Evolutionary conservation across 768 basidiomycete species (phyloP), one percentile per base, ranked within the genome.

Genomic region (Podaxis pistillaris): DNA sequence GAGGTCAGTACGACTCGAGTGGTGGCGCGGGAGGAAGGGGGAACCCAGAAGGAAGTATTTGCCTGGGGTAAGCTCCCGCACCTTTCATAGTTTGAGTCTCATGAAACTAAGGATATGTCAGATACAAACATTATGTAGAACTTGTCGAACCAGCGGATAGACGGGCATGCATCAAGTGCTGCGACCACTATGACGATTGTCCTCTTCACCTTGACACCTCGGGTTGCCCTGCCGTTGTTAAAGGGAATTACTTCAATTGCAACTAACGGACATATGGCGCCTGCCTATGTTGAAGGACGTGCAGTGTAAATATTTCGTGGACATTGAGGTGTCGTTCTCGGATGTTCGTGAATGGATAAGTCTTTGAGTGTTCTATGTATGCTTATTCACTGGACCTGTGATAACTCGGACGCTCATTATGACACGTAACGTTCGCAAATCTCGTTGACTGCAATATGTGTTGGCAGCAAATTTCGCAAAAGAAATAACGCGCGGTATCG

Each of bases 91-190:
- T 30, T 24, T 38, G n/a, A 12, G 15, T 6, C 40, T 40, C 33
- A 13, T 19, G 33, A 9, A 74, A 73, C 19, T 55, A 17, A 56
- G 17, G 17, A n/a, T 47, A 13, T 51, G 33, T 28, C 47, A 75
- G 74, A 24, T 86, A 83, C 69, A 85, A 84, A 40, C 83, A 85
- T 69, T 86, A 85, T 66, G 82, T 85, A 22, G 85, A 86, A 65
- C 71, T 86, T 17, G 76, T 86, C 28, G 85, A 86, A 68, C 85
- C 84, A 11, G 73, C 73, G 22, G 83, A 73, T 4, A 70, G 69
- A 2, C 76, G 85, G 1, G 84, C 83, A 6, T 86, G 85, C 69
- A 83, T 86, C 64, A 79, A 78, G 68, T 86, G 85, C 67, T 86
- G 85, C 66, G 81, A 85, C 56, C 78, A 85, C 63, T 71, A 76